A percentile compares a stretch with the other conserved stretches of the same genome.
phyloP scores from a whole-genome alignment of 805 yeast species.

The Yamadazyma scolyti region DNA sequence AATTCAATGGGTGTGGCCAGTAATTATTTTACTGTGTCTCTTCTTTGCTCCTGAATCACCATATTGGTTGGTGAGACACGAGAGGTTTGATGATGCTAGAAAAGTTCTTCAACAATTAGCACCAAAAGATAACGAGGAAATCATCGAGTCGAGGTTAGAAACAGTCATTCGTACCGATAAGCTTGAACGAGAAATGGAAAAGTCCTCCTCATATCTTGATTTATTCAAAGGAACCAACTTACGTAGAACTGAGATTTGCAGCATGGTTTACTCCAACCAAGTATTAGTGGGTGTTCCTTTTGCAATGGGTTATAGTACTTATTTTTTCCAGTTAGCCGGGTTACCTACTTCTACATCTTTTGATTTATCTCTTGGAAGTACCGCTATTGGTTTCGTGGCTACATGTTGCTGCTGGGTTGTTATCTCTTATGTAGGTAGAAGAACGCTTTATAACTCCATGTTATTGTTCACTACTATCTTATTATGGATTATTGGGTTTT shows the following conservation, averaged over 20 bases:
- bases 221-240: constrained; percentile 46
- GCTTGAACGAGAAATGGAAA: too few relatives aligned
- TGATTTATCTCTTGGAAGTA: constrained; percentile 25
- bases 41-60: constrained; percentile 54
- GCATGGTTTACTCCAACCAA: constrained; percentile 42
- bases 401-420: constrained; percentile 24
- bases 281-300: constrained; percentile 41
- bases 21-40: constrained; percentile 39
- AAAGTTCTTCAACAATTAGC: constrained; percentile 30
- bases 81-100: constrained; percentile 40
- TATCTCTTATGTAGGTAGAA: constrained; percentile 34
- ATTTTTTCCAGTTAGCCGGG: constrained; percentile 49
- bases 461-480: constrained; percentile 24
- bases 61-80: constrained; percentile 47
- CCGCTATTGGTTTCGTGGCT: constrained; percentile 22
- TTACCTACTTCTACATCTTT: constrained; percentile 24
- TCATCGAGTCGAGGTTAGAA: constrained; percentile 28
- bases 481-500: constrained; percentile 38
- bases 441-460: constrained; percentile 34
- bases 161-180: too few relatives aligned
- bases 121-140: constrained; percentile 25
- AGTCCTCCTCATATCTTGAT: constrained; percentile 31
- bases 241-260: constrained; percentile 49
- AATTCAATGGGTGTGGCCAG: constrained; percentile 57
- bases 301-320: constrained; percentile 40